Percentiles rank a stretch among this genome's conserved stretches.
These are phyloP conservation scores for Neostapfia colusana DNA, from an alignment of 176 grass and related monocot species.

Conservation along the genomic window DNA sequence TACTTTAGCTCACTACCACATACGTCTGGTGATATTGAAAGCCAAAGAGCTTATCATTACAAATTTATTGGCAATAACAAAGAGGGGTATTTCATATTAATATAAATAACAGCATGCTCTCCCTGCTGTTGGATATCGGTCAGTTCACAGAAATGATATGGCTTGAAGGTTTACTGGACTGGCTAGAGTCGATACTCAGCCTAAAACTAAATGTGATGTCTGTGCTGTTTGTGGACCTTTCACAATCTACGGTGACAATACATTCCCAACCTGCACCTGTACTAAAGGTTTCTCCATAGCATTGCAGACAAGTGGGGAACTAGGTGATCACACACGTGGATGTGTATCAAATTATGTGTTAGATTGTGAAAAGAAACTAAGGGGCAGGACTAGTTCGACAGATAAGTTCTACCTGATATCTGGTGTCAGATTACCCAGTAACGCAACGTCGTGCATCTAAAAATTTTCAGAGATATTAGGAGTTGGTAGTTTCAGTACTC, in stretches of 20 bases:
- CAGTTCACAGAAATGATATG: constrained; percentile 28
- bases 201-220: constrained; percentile 29
- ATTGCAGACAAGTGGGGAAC: neutral
- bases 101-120: no score
- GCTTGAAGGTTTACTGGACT: constrained; percentile 19
- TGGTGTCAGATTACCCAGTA: neutral
- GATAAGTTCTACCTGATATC: neutral
- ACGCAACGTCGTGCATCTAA: neutral
- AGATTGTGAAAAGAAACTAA: neutral
- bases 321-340: neutral
- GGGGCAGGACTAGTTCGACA: neutral
- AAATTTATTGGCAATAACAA: constrained; percentile 6
- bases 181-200: constrained; percentile 29
- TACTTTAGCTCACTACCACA: constrained; percentile 2
- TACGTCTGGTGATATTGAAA: neutral
- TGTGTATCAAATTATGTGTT: neutral
- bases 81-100: constrained; percentile 32
- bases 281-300: constrained; percentile 10
- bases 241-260: constrained; percentile 28
- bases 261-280: constrained; percentile 28
- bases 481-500: neutral
- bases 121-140: constrained; percentile 27
- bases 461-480: neutral
- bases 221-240: constrained; percentile 40
- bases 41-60: neutral